Evolutionary conservation across 1,139 yeast species (phyloP), one percentile per base, ranked within the genome.

Genomic region (Spathaspora jeffriesii): DNA sequence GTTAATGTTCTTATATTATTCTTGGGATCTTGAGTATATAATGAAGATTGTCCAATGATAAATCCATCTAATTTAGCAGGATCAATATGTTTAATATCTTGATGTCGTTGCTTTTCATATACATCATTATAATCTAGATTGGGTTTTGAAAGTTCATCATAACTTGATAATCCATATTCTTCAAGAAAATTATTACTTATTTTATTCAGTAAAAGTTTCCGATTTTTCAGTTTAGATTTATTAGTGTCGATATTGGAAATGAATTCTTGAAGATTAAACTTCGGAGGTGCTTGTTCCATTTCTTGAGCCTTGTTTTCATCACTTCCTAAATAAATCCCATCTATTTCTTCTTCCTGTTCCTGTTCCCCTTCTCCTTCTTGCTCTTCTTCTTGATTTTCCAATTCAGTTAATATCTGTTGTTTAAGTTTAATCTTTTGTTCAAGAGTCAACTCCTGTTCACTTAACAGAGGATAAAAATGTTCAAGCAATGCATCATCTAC

Each of bases 401-500:
- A 55, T 30, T 66, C 69, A 13, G 54, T 59, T 41, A 73, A 53
- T n/a, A 74, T 68, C 52, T 70, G 78, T 37, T 62, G 53, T 50
- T 69, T 72, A 46, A 74, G 62, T 55, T 67, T 71, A 32, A 60
- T 49, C 53, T 71, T 73, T 47, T 70, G 75, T 15, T 72, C 78
- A 32, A 53, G 53, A 1, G 71, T 59, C 43, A 72, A 58, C 34
- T 65, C 68, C 20, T 38, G 30, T 17, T 68, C 70, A 1, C 72
- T 68, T n/a, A 74, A 55, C 45, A 65, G 64, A 0, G 80, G 80
- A 52, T 71, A 74, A 53, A 71, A 72, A 46, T 71, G 73, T 50
- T 67, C 67, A 40, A 75, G 61, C 32, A 75, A 60, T 20, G 68
- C 76, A 32, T 74, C 78, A 51, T 74, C 80, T 11, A 68, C 63